These are phyloP conservation scores for Xylariaceae sp. DNA, from an alignment of 2,329 filamentous ascomycete genomes.

Conservation along the genomic window DNA sequence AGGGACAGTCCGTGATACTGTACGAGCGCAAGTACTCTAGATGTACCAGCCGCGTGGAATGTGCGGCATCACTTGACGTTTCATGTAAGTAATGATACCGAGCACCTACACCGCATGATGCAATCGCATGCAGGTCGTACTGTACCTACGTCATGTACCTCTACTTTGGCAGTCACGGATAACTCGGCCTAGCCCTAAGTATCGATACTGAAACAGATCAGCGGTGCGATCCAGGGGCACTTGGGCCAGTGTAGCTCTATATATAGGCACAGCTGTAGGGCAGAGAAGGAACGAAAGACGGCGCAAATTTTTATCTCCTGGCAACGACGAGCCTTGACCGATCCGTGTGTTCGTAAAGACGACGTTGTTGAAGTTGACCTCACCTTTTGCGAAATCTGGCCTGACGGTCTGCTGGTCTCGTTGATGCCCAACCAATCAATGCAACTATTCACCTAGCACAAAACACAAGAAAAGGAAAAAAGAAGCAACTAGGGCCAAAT, in stretches of 20 bases:
- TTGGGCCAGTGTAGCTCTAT: too few species aligned
- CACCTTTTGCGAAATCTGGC: constrained; percentile 50
- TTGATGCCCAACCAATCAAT: constrained; percentile 32
- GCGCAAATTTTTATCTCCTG: too few species aligned
- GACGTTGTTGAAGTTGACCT: too few species aligned
- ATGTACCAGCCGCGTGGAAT: neutral
- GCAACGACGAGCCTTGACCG: too few species aligned
- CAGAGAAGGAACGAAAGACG: too few species aligned
- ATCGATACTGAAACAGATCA: neutral
- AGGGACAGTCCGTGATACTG: neutral
- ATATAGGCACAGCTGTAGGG: too few species aligned
- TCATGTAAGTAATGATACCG: neutral
- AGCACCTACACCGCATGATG: neutral
- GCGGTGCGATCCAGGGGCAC: neutral
- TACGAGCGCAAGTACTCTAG: neutral
- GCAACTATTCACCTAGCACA: neutral
- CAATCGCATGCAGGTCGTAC: neutral
- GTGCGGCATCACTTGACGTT: too few species aligned
- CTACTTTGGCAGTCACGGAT: neutral
- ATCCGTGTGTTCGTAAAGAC: too few species aligned
- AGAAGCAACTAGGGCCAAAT: constrained; percentile 26
- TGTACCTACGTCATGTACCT: neutral
- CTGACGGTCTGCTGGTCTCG: constrained; percentile 41
- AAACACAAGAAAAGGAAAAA: neutral
- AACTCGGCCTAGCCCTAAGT: neutral